These are phyloP conservation scores for Ganoderma sinense DNA, from an alignment of 1,284 basidiomycete genomes.

Conservation along the genomic window DNA sequence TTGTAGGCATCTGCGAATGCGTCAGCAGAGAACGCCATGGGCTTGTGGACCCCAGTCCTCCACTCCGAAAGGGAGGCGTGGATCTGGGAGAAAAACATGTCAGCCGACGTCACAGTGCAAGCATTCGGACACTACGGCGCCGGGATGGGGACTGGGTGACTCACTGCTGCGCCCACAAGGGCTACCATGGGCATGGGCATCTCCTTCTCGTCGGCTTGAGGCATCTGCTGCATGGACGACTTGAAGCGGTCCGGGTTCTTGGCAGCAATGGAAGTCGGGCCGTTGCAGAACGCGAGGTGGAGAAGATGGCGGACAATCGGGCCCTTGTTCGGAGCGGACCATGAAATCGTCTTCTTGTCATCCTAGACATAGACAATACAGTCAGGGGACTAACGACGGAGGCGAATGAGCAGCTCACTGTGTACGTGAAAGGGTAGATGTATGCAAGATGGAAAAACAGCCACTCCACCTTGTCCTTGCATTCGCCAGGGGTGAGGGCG, in stretches of 20 bases:
- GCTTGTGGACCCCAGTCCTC: background rate
- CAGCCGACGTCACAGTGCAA: no score
- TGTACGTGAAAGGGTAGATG: background rate
- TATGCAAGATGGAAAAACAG: background rate
- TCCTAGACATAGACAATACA: no score
- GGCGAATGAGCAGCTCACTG: no score
- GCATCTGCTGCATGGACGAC: background rate
- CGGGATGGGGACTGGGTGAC: background rate
- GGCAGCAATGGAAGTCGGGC: background rate
- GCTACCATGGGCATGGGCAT: slow-evolving; percentile 10
- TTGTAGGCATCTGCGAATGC: background rate
- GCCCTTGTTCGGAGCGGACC: background rate
- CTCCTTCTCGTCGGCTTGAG: background rate
- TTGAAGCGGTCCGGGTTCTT: background rate
- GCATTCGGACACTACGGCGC: no score
- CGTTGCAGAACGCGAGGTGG: background rate
- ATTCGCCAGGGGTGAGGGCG: background rate
- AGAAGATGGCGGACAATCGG: background rate
- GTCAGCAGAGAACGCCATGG: slow-evolving; percentile 4
- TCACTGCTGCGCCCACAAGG: background rate
- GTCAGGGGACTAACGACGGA: no score
- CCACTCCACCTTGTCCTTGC: background rate
- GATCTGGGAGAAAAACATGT: background rate
- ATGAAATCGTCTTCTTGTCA: background rate
- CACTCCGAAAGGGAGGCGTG: slow-evolving; percentile 5